A percentile compares a stretch with the other conserved stretches of the same genome.
phyloP scores from a whole-genome alignment of 179 eudicot genomes.

The Silene noctiflora region DNA sequence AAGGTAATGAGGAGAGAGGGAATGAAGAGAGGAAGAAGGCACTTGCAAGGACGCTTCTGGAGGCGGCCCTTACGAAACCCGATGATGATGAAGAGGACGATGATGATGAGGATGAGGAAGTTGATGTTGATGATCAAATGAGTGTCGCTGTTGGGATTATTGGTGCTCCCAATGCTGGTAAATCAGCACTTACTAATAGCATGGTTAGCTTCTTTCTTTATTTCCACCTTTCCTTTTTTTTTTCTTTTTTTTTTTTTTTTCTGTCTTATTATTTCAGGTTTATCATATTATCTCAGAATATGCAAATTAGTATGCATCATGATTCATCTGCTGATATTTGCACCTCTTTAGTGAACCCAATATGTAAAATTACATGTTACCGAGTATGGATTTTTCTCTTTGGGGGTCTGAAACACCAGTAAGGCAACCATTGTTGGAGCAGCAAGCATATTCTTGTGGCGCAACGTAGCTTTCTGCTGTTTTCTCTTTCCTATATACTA shows the following conservation, averaged over 20 bases:
- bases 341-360: no score
- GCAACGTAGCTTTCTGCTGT: neutral
- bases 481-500: neutral
- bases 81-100: conserved; percentile 48
- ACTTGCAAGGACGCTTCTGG: conserved; percentile 65
- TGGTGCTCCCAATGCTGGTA: conserved; percentile 99
- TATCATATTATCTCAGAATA: neutral
- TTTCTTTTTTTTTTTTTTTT: no score
- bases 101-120: conserved; percentile 38
- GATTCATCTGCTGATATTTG: no score
- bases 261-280: neutral
- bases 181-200: conserved; percentile 86
- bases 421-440: no score
- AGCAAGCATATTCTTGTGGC: neutral
- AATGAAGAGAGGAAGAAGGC: conserved; percentile 42
- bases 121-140: conserved; percentile 70
- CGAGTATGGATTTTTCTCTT: no score
- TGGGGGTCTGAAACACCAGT: no score
- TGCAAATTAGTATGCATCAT: no score
- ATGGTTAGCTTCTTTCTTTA: conserved; percentile 52
- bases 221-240: neutral
- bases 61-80: conserved; percentile 51
- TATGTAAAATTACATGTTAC: no score
- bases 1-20: conserved; percentile 15
- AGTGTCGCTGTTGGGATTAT: conserved; percentile 82